phyloP scores from a whole-genome alignment of 768 basidiomycete species.

The Tulasnella sp. region DNA sequence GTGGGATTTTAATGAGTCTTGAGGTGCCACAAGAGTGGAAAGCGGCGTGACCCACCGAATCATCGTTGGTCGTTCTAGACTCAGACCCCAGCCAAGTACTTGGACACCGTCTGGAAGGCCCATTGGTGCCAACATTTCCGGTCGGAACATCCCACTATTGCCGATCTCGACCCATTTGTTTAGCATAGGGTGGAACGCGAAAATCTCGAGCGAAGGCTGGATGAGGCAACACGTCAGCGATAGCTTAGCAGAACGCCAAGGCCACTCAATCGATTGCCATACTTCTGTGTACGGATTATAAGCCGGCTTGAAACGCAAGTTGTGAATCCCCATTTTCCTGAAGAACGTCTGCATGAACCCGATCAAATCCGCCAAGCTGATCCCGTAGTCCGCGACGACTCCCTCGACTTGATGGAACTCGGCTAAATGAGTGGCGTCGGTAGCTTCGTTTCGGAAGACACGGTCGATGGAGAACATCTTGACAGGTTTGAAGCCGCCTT shows the following conservation, averaged over 20 bases:
- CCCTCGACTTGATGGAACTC: conserved; percentile 99
- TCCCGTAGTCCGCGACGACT: conserved; percentile 89
- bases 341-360: conserved; percentile 99
- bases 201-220: conserved; percentile 95
- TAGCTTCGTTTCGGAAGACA: conserved; percentile 98
- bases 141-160: conserved; percentile 99
- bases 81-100: conserved; percentile 96
- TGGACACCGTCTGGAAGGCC: conserved; percentile 95
- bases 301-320: conserved; percentile 96
- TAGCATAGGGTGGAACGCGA: conserved; percentile 94
- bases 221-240: not conserved
- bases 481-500: conserved; percentile 83
- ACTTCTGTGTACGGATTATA: conserved; percentile 99
- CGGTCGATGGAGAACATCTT: conserved; percentile 97
- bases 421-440: conserved; percentile 97
- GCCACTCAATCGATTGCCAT: not conserved
- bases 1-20: not conserved
- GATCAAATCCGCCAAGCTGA: conserved; percentile 94
- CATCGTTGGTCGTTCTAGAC: conserved; percentile 96
- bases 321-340: conserved; percentile 93
- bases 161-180: conserved; percentile 97
- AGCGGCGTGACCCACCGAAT: conserved; percentile 69
- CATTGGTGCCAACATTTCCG: conserved; percentile 99
- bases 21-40: not conserved
- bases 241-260: too few species aligned